Base-by-base conservation (phyloP, 768 basidiomycete species). In the Wakefieldia striispora region DNA sequence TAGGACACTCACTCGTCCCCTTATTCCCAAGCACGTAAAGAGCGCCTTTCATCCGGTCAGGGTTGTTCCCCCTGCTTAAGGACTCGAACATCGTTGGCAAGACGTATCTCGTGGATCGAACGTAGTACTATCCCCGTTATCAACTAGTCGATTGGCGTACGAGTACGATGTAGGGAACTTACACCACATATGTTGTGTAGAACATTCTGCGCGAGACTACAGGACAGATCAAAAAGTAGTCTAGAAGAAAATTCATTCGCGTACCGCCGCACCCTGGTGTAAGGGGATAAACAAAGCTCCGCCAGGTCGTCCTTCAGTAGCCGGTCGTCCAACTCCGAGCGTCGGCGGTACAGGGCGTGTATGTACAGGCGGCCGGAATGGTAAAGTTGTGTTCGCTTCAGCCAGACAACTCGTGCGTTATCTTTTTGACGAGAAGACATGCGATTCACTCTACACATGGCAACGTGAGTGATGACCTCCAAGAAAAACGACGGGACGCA, bases 31-130 rank as follows among this genome's bases (percentile, higher is more conserved):
- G 68, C 17, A 89, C 75, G 63, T 93, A 94, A 35, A 95, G 72
- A 16, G 91, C 92, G 8, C 95, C 95, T 71, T 98, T 98, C 84
- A 97, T 95, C 21, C 87, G 78, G 67, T 98, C 94, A 10, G 92
- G 88, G 61, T 95, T 91, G 49, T 80, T 84, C 6, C 88, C 92
- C 60, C 82, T 86, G 47, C 69, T 68, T 42, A 91, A 68, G 5
- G 85, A 81, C 50, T 76, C 73, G 58, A 84, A 82, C 40, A 88
- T 67, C 19, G 70, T 66, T 6, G 86, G 83, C 24, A 88, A 72
- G 38, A 79, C 74, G 53, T 80, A 79, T 59, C 82, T 76, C 24
- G 85, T 88, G 6, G 88, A 87, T 49, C 86, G 80, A 34, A 88
- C 73, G 49, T 80, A 90, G 62, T 83, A 82, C 84, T 88, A 57